These are phyloP conservation scores for Anisodus tanguticus DNA, from an alignment of 257 asterid species.

Conservation along the genomic window DNA sequence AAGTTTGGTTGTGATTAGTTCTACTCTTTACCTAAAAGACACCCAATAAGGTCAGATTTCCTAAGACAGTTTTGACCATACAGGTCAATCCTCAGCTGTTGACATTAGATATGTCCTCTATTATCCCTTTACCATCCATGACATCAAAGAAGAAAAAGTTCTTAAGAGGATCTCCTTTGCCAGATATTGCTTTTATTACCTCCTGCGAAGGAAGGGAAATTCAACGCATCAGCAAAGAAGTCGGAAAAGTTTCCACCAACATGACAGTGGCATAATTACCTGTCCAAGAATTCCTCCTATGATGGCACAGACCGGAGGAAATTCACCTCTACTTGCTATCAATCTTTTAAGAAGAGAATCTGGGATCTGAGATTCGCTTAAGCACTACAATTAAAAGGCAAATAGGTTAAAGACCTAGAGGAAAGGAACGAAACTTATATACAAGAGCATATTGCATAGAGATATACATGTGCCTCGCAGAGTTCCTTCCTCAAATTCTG, in stretches of 20 bases:
- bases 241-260: not conserved
- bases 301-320: conserved; percentile 94
- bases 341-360: conserved; percentile 78
- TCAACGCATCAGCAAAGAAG: not conserved
- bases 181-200: conserved; percentile 93
- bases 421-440: conserved; percentile 29
- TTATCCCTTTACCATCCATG: conserved; percentile 83
- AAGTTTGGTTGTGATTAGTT: not conserved
- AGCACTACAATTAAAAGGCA: conserved; percentile 50
- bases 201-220: conserved; percentile 53
- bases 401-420: conserved; percentile 22
- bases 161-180: conserved; percentile 91
- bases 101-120: conserved; percentile 65
- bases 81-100: conserved; percentile 33
- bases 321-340: conserved; percentile 68
- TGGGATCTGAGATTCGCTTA: conserved; percentile 71
- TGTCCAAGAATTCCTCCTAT: conserved; percentile 96
- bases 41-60: not conserved
- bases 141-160: conserved; percentile 91
- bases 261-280: conserved; percentile 47
- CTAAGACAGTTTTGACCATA: not conserved
- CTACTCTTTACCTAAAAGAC: not conserved
- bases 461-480: conserved; percentile 67
- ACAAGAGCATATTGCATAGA: not conserved
- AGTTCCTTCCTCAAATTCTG: conserved; percentile 74